Base-by-base conservation (phyloP, 257 asterid species). In the Lavandula angustifolia region DNA sequence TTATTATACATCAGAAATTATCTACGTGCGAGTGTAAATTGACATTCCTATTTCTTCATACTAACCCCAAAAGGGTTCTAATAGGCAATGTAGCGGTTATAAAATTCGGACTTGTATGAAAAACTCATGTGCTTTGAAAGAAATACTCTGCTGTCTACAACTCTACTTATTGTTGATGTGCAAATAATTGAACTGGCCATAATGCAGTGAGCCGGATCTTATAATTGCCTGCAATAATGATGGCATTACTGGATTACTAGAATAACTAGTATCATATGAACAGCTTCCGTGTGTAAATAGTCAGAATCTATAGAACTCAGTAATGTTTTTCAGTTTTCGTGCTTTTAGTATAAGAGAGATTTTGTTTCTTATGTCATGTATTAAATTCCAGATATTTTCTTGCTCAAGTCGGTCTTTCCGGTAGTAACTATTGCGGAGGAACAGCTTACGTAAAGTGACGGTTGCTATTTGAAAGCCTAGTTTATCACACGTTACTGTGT, bases 321-420 rank as follows among this genome's bases (percentile, higher is more conserved):
- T 46, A 4, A 4, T 35, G 22, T 59, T 70, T 44, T 53, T 22
- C 42, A 5, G 65, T 53, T 16, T 56, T 18, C 8, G 54, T 7
- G 22, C 12, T 43, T 44, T 73, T 11, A 57, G 57, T 6, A 38
- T 22, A 3, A 50, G 50, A 12, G 5, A 49, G 47, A 42, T 50
- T 31, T 6, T 7, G 40, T 47, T 22, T 43, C 27, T 22, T 22
- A 22, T 22, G 27, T 22, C 27, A 22, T 22, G 1, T 22, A 22
- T 22, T 22, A 22, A 22, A 1, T 22, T 22, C 44, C 54, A 27
- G 13, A 18, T 50, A 4, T 7, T 33, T n/a, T 40, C 34, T 51
- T 32, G 3, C 49, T 60, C 53, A 35, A n/a, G 11, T 69, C 63
- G 72, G 64, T 12, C 5, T 50, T 27, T 32, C 17, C 32, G 5